Conservation (phyloP, 805 yeast species). For the Wickerhamiella sergipiensis region DNA sequence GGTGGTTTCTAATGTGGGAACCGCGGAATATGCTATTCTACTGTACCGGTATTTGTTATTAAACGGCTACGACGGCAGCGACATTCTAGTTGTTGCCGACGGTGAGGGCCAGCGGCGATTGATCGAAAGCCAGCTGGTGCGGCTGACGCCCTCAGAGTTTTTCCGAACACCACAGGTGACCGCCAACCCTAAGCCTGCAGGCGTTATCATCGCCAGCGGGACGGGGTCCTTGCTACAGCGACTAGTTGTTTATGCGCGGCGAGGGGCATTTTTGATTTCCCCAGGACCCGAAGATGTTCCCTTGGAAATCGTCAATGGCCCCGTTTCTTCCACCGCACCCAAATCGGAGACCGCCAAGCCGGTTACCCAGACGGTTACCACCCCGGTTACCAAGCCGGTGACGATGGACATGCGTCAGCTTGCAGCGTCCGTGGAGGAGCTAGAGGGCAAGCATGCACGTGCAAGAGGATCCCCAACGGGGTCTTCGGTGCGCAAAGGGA, state of each 20-base stretch:
- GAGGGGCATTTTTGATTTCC: not conserved
- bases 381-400: not conserved
- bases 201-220: not conserved
- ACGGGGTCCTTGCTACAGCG: not conserved
- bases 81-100: conserved; percentile 31
- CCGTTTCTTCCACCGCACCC: too few species aligned
- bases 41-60: conserved; percentile 35
- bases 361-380: too few species aligned
- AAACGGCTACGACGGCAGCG: conserved; percentile 29
- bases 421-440: not conserved
- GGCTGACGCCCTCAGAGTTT: not conserved
- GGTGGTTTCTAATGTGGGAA: conserved; percentile 22
- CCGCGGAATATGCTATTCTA: conserved; percentile 36
- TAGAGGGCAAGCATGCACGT: not conserved
- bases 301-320: too few species aligned
- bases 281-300: not conserved
- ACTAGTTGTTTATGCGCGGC: not conserved
- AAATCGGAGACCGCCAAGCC: too few species aligned
- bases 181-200: not conserved
- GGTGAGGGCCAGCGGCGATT: conserved; percentile 30
- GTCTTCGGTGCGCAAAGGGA: too few species aligned
- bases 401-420: not conserved
- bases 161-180: not conserved
- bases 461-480: too few species aligned
- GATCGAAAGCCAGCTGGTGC: conserved; percentile 24